These are phyloP conservation scores for Chlorella vulgaris DNA, from an alignment of 139 green algal species.

Conservation along the genomic window DNA sequence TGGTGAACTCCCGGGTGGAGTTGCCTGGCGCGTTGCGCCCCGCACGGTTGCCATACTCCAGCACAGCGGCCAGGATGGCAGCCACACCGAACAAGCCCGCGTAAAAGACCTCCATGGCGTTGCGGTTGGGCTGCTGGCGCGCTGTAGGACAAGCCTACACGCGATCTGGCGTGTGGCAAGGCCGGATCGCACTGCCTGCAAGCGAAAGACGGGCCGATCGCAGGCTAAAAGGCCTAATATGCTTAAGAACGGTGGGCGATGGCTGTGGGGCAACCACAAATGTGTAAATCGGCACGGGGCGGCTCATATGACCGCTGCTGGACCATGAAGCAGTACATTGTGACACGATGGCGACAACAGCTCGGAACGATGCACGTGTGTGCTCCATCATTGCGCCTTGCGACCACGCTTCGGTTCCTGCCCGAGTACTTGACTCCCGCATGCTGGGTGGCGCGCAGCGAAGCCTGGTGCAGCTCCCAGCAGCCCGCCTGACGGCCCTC, in stretches of 20 bases:
- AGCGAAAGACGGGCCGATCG: too few relatives aligned
- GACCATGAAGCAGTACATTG: too few relatives aligned
- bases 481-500: neutral
- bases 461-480: neutral
- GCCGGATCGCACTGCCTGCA: too few relatives aligned
- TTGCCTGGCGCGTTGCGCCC: neutral
- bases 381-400: neutral
- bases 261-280: too few relatives aligned
- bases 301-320: too few relatives aligned
- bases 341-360: too few relatives aligned
- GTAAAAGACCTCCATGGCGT: slow-evolving; percentile 63
- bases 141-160: too few relatives aligned
- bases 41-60: slow-evolving; percentile 53
- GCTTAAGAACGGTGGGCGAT: too few relatives aligned
- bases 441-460: neutral
- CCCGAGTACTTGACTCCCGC: neutral
- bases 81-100: slow-evolving; percentile 44
- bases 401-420: neutral
- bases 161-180: too few relatives aligned
- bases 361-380: neutral
- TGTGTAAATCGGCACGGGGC: too few relatives aligned
- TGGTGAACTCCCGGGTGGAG: slow-evolving; percentile 64
- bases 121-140: too few relatives aligned
- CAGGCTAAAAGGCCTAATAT: too few relatives aligned
- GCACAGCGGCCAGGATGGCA: slow-evolving; percentile 41